A percentile compares a stretch with the other conserved stretches of the same genome.
These are phyloP conservation scores for Juglanconis oblonga DNA, from an alignment of 2,329 filamentous ascomycete species.

Conservation along the genomic window DNA sequence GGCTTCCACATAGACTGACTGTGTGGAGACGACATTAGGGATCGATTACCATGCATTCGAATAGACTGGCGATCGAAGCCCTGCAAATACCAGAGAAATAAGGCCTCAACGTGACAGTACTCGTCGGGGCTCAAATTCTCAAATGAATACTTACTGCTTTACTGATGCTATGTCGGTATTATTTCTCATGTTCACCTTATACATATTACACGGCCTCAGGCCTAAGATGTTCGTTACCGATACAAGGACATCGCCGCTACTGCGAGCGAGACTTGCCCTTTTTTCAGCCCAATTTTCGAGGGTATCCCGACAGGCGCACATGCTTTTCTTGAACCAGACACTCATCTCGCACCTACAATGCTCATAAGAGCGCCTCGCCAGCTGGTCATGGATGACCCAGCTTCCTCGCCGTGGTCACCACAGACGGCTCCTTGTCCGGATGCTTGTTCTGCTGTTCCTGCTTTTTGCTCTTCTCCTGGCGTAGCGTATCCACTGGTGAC, in stretches of 20 bases:
- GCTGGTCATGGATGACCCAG: not conserved
- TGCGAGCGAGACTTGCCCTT: too few relatives aligned
- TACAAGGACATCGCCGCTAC: too few relatives aligned
- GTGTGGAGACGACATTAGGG: not conserved
- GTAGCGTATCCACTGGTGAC: not conserved
- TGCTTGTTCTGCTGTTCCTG: not conserved
- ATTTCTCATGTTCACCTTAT: too few relatives aligned
- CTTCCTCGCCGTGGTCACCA: not conserved
- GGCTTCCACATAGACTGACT: constrained; percentile 1
- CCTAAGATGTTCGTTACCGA: too few relatives aligned
- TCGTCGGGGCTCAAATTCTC: not conserved
- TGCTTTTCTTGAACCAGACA: too few relatives aligned
- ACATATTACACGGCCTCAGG: too few relatives aligned
- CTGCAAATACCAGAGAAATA: not conserved
- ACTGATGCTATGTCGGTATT: not conserved
- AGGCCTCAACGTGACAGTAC: not conserved
- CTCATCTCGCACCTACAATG: too few relatives aligned
- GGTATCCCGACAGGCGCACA: too few relatives aligned
- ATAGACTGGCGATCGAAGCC: not conserved
- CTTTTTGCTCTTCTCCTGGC: not conserved
- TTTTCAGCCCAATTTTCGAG: too few relatives aligned
- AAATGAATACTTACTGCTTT: not conserved
- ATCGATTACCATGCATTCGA: not conserved
- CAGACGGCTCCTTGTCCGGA: not conserved
- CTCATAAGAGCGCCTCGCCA: not conserved